A percentile compares a stretch with the other conserved stretches of the same genome.
Conservation (phyloP, 2,329 filamentous ascomycete genomes). For the Ophidiomyces ophidiicola region DNA sequence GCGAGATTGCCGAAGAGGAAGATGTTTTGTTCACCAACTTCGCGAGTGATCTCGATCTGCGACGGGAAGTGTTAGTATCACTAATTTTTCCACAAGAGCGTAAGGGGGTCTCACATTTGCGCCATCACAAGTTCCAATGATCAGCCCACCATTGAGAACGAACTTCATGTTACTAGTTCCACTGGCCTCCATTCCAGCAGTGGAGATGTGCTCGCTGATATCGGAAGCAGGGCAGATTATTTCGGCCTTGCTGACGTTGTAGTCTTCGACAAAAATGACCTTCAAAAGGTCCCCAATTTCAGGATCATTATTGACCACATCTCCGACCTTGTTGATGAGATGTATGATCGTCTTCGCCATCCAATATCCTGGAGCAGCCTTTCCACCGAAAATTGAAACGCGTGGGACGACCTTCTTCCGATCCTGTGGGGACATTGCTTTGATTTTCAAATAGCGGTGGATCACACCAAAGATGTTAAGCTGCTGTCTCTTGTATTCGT, state of each 20-base stretch:
- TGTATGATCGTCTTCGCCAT: constrained; percentile 99
- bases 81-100: too few species aligned
- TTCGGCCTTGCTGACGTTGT: constrained; percentile 98
- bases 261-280: constrained; percentile 94
- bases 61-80: constrained; percentile 7
- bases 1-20: constrained; percentile 95
- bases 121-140: constrained; percentile 95
- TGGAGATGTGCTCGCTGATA: constrained; percentile 96
- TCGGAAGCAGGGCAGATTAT: constrained; percentile 91
- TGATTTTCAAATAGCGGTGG: constrained; percentile 81
- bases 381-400: constrained; percentile 93
- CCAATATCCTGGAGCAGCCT: constrained; percentile 97
- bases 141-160: constrained; percentile 88
- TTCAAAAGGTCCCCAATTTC: constrained; percentile 92
- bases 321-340: constrained; percentile 80
- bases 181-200: constrained; percentile 76
- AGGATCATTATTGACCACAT: constrained; percentile 80
- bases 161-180: constrained; percentile 99
- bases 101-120: constrained; percentile 89
- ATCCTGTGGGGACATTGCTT: constrained; percentile 69
- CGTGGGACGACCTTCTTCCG: constrained; percentile 75
- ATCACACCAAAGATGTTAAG: constrained; percentile 98
- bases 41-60: constrained; percentile 90
- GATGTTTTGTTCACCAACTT: constrained; percentile 93
- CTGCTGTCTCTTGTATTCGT: constrained; percentile 98